Base-by-base conservation (phyloP, 2,329 filamentous ascomycete genomes). In the Fusarium denticulatum region DNA sequence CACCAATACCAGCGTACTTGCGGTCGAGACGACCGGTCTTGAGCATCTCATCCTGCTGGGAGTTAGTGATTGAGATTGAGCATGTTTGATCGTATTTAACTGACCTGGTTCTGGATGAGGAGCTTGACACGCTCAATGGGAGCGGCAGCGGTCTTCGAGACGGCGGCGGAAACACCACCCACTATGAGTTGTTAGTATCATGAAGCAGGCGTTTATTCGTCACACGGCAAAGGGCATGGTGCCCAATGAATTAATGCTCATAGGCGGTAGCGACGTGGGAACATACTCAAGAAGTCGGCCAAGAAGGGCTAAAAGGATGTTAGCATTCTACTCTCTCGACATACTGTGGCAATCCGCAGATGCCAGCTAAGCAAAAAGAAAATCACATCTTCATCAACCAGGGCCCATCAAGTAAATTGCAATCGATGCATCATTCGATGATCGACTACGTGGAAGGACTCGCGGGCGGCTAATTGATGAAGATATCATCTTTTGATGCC, bases 101-200 rank as follows among this genome's bases (percentile, higher is more conserved):
- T 79, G 91, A 97, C 95, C 93, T 99, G 96, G 91, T 99, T 99
- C 92, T 99, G 96, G 90, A 99, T 97, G 84, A 99, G 94, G 85
- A 99, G 96, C 95, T 99, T 99, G 89, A 99, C 93, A 95, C 96
- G 96, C 95, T 99, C 96, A 82, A 99, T 99, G 88, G 96, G 96
- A 88, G 96, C 96, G 85, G 96, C 96, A 84, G 96, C 96, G 81
- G 96, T 99, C 95, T 99, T 99, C 86, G 96, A 99, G 93, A 99
- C 95, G 87, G 96, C 96, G 87, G 96, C 96, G 84, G 96, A 98
- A 81, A 99, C 93, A 98, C 96, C 96, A 93, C 96, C 96, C 96
- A 99, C 95, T 97, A 81, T 83, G 15, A 46, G 16, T 58, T 47
- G 65, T 77, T 49, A 76, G 74, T 59, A 69, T 55, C 22, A 52